Conservation (phyloP, 345 rosid species). For the Excoecaria cochinchinensis region DNA sequence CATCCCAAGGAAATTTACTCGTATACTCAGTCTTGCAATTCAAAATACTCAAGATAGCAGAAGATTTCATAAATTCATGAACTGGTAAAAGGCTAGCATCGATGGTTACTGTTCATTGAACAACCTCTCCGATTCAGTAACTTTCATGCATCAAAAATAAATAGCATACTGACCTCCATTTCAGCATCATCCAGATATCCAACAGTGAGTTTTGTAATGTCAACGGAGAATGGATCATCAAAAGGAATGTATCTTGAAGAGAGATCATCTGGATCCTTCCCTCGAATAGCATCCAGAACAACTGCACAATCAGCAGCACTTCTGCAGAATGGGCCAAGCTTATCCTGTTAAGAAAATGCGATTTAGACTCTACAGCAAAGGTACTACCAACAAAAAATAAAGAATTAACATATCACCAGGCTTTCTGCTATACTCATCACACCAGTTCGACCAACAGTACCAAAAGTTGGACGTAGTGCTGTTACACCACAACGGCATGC, state of each 20-base stretch:
- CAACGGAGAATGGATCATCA: constrained; percentile 68
- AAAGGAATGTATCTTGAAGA: constrained; percentile 73
- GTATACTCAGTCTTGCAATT: not conserved
- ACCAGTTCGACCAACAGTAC: constrained; percentile 73
- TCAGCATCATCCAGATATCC: constrained; percentile 87
- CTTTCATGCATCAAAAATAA: not conserved
- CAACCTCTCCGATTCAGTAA: not conserved
- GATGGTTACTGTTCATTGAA: not conserved
- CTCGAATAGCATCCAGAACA: constrained; percentile 62
- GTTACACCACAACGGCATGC: constrained; percentile 83
- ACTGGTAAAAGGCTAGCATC: not conserved
- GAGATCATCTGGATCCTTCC: constrained; percentile 73
- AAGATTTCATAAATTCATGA: not conserved
- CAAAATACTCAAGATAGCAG: not conserved
- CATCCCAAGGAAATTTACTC: constrained; percentile 15
- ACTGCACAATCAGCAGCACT: constrained; percentile 62
- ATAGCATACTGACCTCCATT: constrained; percentile 58
- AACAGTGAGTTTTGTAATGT: constrained; percentile 71
- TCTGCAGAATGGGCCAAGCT: constrained; percentile 81
- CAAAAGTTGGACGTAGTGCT: constrained; percentile 85
- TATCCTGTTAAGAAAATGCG: constrained; percentile 51
- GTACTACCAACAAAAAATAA: not conserved
- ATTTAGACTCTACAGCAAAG: not conserved
- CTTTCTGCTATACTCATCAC: constrained; percentile 93
- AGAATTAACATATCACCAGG: constrained; percentile 40